Conservation (phyloP, 176 grass and related monocot species). For the Lolium rigidum region DNA sequence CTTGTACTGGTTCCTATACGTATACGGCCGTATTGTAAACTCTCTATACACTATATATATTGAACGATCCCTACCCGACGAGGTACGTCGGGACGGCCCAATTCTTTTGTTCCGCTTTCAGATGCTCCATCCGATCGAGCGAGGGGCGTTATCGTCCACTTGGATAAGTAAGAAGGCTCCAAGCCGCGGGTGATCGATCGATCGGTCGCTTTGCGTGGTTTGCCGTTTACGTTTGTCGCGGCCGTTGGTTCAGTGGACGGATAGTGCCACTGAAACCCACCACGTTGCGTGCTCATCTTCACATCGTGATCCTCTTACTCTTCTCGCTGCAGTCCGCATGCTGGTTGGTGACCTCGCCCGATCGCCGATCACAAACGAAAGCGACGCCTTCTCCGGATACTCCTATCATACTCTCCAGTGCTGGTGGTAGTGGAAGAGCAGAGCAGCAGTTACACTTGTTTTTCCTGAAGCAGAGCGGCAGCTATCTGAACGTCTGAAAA, state of each 20-base stretch:
- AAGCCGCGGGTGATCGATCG: not conserved
- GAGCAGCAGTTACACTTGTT: not conserved
- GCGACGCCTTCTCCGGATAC: not conserved
- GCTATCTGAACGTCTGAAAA: not conserved
- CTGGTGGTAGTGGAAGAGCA: not conserved
- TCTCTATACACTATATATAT: too few species aligned
- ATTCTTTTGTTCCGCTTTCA: too few species aligned
- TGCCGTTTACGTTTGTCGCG: constrained; percentile 51
- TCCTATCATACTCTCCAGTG: not conserved
- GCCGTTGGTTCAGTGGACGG: not conserved
- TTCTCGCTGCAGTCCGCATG: not conserved
- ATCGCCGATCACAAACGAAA: not conserved
- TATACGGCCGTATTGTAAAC: too few species aligned
- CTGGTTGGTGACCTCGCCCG: not conserved
- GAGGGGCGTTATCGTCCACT: not conserved
- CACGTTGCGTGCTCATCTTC: constrained; percentile 37
- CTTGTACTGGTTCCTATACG: too few species aligned
- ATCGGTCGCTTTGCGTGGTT: constrained; percentile 42
- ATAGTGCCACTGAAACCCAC: constrained; percentile 10
- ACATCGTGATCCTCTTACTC: not conserved
- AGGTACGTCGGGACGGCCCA: too few species aligned
- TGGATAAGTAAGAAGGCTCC: not conserved
- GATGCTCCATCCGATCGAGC: not conserved
- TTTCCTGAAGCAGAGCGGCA: not conserved
- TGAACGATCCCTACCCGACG: too few species aligned